Evolutionary conservation across 225 moss, liverwort and hornwort genomes (phyloP).

Genomic region (Pseudisothecium myosuroides): DNA sequence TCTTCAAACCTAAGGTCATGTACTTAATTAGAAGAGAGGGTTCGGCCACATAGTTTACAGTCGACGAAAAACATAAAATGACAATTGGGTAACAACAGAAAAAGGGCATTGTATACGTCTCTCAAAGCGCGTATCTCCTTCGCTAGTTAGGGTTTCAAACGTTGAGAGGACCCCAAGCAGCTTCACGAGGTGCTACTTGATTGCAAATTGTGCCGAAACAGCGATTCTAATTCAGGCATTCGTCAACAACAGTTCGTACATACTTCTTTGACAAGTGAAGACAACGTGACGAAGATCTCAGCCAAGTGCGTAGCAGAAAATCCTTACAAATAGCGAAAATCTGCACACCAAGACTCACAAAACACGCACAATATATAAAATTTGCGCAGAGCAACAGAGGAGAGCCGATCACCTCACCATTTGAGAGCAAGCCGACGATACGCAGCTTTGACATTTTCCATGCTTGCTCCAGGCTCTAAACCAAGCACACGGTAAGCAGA

Average conservation of each 20-base stretch:
- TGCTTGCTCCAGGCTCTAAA: slow-evolving; percentile 54
- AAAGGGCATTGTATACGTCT: neutral
- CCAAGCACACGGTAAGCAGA: slow-evolving; percentile 68
- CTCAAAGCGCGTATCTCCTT: neutral
- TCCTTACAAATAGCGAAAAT: neutral
- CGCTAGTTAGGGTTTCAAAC: slow-evolving; percentile 4
- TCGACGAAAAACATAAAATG: neutral
- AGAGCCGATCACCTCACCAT: slow-evolving; percentile 42
- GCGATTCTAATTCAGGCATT: neutral
- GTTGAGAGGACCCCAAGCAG: neutral
- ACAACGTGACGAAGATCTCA: neutral
- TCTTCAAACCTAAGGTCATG: neutral
- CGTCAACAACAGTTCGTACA: neutral
- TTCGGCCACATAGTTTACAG: neutral
- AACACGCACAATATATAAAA: neutral
- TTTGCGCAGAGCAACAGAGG: neutral
- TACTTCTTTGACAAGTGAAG: neutral
- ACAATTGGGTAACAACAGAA: neutral
- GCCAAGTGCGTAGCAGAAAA: neutral
- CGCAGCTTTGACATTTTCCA: slow-evolving; percentile 83
- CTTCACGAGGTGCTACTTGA: neutral
- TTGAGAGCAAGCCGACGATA: slow-evolving; percentile 80
- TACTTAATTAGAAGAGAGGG: neutral
- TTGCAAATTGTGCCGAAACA: neutral
- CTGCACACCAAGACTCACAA: neutral